Evolutionary conservation across 1,284 basidiomycete genomes (phyloP), one percentile per base, ranked within the genome.

Genomic region (Heterobasidion parviporum): DNA sequence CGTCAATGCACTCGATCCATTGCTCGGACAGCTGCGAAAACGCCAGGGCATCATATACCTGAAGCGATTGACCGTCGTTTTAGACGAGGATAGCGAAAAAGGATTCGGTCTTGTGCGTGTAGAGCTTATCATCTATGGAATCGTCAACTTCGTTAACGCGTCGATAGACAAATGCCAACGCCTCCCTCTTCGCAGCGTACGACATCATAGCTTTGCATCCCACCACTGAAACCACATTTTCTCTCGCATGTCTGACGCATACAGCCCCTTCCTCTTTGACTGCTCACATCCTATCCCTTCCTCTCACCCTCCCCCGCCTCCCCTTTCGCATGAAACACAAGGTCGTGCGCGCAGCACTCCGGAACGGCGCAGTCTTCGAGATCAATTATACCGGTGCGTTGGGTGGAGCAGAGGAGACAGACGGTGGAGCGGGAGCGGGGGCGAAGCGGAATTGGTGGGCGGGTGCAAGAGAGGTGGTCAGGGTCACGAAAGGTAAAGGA

Each of bases 361-460:
- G 87, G 62, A 90, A 92, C 60, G 93, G 93, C 6, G 85, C 85
- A 0, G 85, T 86, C 0, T 94, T 95, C 63, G 92, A 94, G 67
- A 79, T 95, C 52, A 77, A 74, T 57, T 92, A 94, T 61, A 78
- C 80, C 0, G 88, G 88, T 15, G 85, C 87, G 0, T 68, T 92
- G 0, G 81, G 82, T 1, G 82, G 77, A 0, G 81, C 83, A 50
- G 74, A 74, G 6, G 83, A 83, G 41, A 44, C 14, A 14, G 78
- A 72, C 1, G 78, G 77, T 4, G 79, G 82, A 54, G 76, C 74
- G 34, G 81, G 80, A 0, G 66, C 75, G 2, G 70, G 68, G 8
- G 77, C 79, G 15, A 87, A 89, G 67, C 70, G 87, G 50, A 89
- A 91, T 58, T 92, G 89, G 90, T 92, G 90, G 87, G 84, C 86